phyloP scores from a whole-genome alignment of 78 protist species.

The Dictyostelium citrinum region DNA sequence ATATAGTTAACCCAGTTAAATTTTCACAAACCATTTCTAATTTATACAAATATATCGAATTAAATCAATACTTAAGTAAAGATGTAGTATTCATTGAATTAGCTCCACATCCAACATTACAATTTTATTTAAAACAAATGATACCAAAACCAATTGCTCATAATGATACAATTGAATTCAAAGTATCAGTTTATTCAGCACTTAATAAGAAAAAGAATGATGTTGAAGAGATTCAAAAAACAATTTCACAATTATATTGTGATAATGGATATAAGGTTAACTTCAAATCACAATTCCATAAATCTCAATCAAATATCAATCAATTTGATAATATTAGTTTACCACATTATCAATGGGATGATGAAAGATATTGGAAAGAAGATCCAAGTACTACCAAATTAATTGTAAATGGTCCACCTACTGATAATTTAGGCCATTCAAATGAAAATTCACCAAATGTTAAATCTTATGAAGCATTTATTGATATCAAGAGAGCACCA shows the following conservation, averaged over 20 bases:
- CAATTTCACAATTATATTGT: background rate
- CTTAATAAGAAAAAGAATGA: background rate
- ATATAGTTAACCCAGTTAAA: background rate
- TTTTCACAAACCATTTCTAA: background rate
- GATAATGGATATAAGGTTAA: background rate
- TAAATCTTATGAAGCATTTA: background rate
- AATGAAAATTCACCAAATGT: background rate
- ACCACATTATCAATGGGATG: constrained; percentile 54
- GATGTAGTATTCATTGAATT: constrained; percentile 25
- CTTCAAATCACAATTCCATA: background rate
- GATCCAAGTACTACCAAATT: no score
- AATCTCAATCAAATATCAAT: background rate
- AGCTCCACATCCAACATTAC: constrained; percentile 57
- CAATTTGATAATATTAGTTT: background rate
- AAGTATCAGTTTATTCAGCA: background rate
- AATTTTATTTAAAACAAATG: background rate
- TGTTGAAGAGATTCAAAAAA: background rate
- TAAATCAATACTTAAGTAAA: background rate
- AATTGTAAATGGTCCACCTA: constrained; percentile 1
- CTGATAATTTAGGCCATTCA: background rate
- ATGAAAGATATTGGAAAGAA: background rate
- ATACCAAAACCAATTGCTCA: background rate
- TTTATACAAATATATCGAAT: background rate
- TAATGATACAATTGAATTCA: background rate
- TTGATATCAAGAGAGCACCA: background rate